Percentiles rank a stretch among this genome's conserved stretches.
Evolutionary conservation across 2,329 filamentous ascomycete genomes (phyloP).

Genomic region (Trichoderma brevicompactum): DNA sequence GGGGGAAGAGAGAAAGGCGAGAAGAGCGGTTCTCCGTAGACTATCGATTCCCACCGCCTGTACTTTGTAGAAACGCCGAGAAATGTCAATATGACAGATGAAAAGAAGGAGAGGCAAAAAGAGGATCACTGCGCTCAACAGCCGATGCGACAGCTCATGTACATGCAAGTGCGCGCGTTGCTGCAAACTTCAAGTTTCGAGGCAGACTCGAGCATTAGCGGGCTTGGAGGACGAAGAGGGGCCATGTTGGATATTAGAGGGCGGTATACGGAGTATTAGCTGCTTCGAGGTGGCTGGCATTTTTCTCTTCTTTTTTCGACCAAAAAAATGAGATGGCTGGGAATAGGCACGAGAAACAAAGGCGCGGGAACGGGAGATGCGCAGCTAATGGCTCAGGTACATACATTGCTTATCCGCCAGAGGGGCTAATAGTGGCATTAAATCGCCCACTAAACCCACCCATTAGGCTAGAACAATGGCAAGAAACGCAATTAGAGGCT

Average conservation of each 20-base stretch:
- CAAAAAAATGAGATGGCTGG: slow-evolving; percentile 25
- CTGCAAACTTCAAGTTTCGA: slow-evolving; percentile 1
- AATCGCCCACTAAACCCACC: too few species aligned
- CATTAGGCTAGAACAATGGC: background rate
- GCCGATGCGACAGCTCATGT: slow-evolving; percentile 22
- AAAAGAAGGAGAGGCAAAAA: background rate
- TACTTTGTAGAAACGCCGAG: background rate
- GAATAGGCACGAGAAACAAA: background rate
- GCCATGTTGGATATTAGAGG: slow-evolving; percentile 3
- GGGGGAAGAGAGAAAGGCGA: background rate
- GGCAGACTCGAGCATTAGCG: background rate
- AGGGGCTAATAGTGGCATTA: background rate
- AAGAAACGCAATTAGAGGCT: too few species aligned
- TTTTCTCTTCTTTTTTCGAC: background rate
- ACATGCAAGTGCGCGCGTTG: slow-evolving; percentile 21
- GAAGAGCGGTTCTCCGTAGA: slow-evolving; percentile 4
- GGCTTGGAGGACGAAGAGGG: background rate
- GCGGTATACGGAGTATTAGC: slow-evolving; percentile 3
- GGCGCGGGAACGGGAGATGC: slow-evolving; percentile 13
- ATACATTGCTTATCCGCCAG: background rate
- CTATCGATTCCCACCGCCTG: slow-evolving; percentile 13
- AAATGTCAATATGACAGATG: background rate
- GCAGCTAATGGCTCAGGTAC: background rate
- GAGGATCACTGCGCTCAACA: background rate
- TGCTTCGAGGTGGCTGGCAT: slow-evolving; percentile 19